Conservation (phyloP, 2,329 filamentous ascomycete genomes). For the Lomentospora prolificans region DNA sequence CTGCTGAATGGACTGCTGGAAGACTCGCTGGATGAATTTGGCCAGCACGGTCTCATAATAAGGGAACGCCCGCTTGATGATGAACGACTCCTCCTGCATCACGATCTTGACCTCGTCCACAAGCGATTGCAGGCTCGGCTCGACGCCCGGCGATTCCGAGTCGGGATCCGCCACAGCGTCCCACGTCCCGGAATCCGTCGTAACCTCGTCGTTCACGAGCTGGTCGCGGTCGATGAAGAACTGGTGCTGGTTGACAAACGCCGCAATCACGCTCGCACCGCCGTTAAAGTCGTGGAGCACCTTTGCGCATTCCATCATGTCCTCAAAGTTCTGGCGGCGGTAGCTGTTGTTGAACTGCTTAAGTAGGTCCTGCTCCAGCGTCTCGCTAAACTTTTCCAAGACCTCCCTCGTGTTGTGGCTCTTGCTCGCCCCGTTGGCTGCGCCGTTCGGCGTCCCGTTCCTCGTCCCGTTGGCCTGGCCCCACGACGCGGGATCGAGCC, state of each 20-base stretch:
- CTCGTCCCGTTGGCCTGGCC: conserved; percentile 50
- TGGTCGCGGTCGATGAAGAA: conserved; percentile 98
- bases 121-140: conserved; percentile 83
- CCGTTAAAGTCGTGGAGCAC: conserved; percentile 94
- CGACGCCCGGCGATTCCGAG: conserved; percentile 79
- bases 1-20: conserved; percentile 97
- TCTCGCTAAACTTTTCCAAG: conserved; percentile 94
- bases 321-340: conserved; percentile 86
- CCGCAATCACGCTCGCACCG: conserved; percentile 85
- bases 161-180: conserved; percentile 91
- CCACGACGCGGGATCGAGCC: conserved; percentile 73
- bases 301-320: conserved; percentile 94
- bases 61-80: conserved; percentile 93
- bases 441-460: conserved; percentile 39
- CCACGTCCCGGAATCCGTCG: conserved; percentile 68
- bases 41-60: conserved; percentile 90
- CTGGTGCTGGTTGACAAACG: conserved; percentile 97
- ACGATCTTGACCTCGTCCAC: conserved; percentile 92
- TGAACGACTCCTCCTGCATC: conserved; percentile 92
- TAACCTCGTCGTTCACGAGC: conserved; percentile 77
- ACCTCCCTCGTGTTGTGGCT: conserved; percentile 69
- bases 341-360: conserved; percentile 98
- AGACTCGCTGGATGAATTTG: conserved; percentile 90
- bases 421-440: conserved; percentile 27
- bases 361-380: conserved; percentile 85